Conservation (phyloP, 2,329 filamentous ascomycete genomes). For the Didymella keratinophila region DNA sequence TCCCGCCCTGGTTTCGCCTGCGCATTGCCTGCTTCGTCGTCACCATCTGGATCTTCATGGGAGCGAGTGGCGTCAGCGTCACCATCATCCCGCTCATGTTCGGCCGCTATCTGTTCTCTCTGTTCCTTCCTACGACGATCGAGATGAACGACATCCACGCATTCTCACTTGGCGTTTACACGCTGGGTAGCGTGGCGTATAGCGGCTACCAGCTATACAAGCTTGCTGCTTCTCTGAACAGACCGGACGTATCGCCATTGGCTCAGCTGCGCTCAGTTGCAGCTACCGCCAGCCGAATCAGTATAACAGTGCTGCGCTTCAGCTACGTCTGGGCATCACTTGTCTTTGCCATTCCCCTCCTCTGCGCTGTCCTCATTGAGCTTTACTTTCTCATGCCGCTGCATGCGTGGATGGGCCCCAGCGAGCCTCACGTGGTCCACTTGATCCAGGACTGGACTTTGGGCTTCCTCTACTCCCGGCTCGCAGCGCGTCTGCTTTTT, state of each 20-base stretch:
- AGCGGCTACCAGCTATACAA: slow-evolving; percentile 59
- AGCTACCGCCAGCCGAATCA: slow-evolving; percentile 38
- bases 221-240: slow-evolving; percentile 42
- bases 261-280: slow-evolving; percentile 39
- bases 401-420: slow-evolving; percentile 71
- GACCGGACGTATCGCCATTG: slow-evolving; percentile 41
- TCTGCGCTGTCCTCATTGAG: slow-evolving; percentile 82
- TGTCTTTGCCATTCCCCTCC: slow-evolving; percentile 78
- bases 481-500: slow-evolving; percentile 73
- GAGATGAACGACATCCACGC: slow-evolving; percentile 95
- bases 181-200: slow-evolving; percentile 75
- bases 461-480: slow-evolving; percentile 87
- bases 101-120: slow-evolving; percentile 79
- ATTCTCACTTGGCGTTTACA: slow-evolving; percentile 88
- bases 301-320: slow-evolving; percentile 59
- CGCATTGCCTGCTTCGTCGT: slow-evolving; percentile 87
- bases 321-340: slow-evolving; percentile 79
- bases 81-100: slow-evolving; percentile 88
- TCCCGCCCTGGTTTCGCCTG: slow-evolving; percentile 83
- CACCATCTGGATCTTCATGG: slow-evolving; percentile 92
- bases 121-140: slow-evolving; percentile 68
- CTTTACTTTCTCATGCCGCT: slow-evolving; percentile 88
- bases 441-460: slow-evolving; percentile 94
- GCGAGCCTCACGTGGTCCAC: slow-evolving; percentile 74
- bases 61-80: slow-evolving; percentile 81